Base-by-base conservation (phyloP, 148 eudicot species). In the Amaranthus cruentus region DNA sequence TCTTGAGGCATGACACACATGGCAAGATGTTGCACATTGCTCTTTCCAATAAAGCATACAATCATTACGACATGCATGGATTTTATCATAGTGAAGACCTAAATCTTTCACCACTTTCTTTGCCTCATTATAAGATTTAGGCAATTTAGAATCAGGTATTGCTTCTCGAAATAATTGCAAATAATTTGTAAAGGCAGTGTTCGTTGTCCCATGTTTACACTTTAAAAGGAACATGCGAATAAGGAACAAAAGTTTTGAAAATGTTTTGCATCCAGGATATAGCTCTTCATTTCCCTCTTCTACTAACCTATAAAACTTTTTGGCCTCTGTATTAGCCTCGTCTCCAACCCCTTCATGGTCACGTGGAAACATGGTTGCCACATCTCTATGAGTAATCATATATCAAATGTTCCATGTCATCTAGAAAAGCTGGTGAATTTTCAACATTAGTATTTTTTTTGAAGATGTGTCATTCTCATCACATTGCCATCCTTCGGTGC, bases 21-120 rank as follows among this genome's bases (percentile, higher is more conserved):
- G 64, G 7, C 44, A 61, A 18, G 64, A 61, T 18, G 64, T 21
- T 0, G 64, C 43, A 3, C 2, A 46, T 21, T 66, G 2, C 21
- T 66, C 52, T 4, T 66, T 66, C 69, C 53, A 68, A 21, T 51
- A 68, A 3, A 68, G 12, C 46, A 68, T 68, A 68, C 71, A 67
- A 50, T 50, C 70, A 52, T 68, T 68, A 18, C 46, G 64, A 61
- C 57, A 55, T 7, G 57, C 57, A 55, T 7, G 4, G 13, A 55
- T 42, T 18, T 68, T 68, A 10, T 68, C 54, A 68, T 68, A 68
- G 14, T 70, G 49, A 70, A 70, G 62, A 3, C 73, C 61, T 2
- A 55, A 38, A 44, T 70, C 61, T 43, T 12, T 55, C 9, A 70
- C 60, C 44, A 70, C 1, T 2, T 54, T 70, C 9, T 13, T 70